phyloP scores from a whole-genome alignment of 164 flowering plant genomes.

The Piper longum region DNA sequence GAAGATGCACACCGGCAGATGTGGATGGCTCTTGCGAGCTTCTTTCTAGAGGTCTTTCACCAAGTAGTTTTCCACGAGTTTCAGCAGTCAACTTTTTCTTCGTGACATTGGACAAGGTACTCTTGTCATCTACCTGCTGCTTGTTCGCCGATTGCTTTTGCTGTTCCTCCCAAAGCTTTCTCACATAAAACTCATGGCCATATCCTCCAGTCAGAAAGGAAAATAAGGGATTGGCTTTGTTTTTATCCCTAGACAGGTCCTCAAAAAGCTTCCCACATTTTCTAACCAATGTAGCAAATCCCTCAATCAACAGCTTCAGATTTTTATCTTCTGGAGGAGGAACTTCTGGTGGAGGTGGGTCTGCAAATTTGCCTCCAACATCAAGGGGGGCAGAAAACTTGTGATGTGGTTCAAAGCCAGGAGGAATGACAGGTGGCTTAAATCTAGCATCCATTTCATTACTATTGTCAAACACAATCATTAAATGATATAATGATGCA shows the following conservation, averaged over 20 bases:
- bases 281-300: conserved; percentile 77
- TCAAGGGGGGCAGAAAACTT: conserved; percentile 55
- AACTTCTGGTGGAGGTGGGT: conserved; percentile 63
- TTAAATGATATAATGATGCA: too few relatives aligned
- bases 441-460: conserved; percentile 32
- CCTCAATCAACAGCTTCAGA: conserved; percentile 66
- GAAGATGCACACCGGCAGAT: conserved; percentile 32
- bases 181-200: conserved; percentile 65
- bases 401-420: conserved; percentile 62
- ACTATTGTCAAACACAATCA: conserved; percentile 1
- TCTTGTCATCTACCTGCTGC: conserved; percentile 28
- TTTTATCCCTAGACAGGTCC: conserved; percentile 82
- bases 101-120: not conserved
- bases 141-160: conserved; percentile 39
- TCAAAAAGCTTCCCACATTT: conserved; percentile 87
- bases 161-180: conserved; percentile 84
- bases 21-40: conserved; percentile 34
- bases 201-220: conserved; percentile 68
- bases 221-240: conserved; percentile 66
- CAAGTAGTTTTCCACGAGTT: conserved; percentile 69
- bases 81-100: conserved; percentile 79
- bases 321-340: conserved; percentile 72
- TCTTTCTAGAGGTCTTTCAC: conserved; percentile 74
- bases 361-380: conserved; percentile 14
- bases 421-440: conserved; percentile 72